Evolutionary conservation across 768 basidiomycete genomes (phyloP), one percentile per base, ranked within the genome.

Genomic region (Rubroboletus pulcherrimus): DNA sequence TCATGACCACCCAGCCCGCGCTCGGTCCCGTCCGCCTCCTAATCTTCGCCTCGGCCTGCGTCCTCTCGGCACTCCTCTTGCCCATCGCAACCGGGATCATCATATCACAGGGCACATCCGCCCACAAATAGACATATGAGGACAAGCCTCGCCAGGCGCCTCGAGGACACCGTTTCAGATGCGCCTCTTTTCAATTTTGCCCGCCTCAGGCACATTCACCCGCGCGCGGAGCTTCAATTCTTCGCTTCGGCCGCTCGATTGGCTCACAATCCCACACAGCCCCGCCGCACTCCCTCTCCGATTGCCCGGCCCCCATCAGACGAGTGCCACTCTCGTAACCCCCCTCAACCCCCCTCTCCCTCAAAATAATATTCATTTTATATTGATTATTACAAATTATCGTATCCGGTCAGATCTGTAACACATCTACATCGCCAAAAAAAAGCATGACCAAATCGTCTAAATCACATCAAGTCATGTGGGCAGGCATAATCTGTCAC

Each of bases 151-250:
- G 43, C 54, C 55, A 57, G 51, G 39, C 52, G 51, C 57, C 57
- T 68, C 66, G 66, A 68, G 61, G 45, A 45, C 54, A 68, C 56
- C 60, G 67, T 68, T 71, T 68, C 67, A 68, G 69, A 62, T 66
- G 37, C 67, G 45, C 7, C 57, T 61, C 56, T 54, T 49, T 57
- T 56, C 66, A 70, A 56, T 59, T 65, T 66, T 57, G 61, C 51
- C 55, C 46, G 40, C 33, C 3, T 51, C 67, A 69, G 68, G 68
- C 63, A 69, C 66, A 6, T 34, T 54, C 46, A n/a, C 35, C 19
- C 54, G 46, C 46, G 65, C 67, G 67, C 69, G 67, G 67, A 57
- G 51, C 14, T 46, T 45, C 34, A 66, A 60, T 58, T 30, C 59
- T 38, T 56, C 51, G 38, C 60, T 53, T 59, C 57, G 54, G 55